Base-by-base conservation (phyloP, 1,139 yeast species). In the Pichia terricola region DNA sequence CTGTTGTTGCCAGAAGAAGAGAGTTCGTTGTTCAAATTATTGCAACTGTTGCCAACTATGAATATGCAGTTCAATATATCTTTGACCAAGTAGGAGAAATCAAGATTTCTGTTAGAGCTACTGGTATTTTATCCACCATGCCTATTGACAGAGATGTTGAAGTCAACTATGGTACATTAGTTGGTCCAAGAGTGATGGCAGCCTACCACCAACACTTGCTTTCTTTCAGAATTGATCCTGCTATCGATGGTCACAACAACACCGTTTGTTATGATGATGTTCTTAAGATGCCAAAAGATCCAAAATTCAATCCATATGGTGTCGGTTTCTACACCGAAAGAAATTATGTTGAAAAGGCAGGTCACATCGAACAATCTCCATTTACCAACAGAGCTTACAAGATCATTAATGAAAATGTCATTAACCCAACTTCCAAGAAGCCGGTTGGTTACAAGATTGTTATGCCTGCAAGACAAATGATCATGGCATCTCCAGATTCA, bases 31-130 rank as follows among this genome's bases (percentile, higher is more conserved):
- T 86, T 51, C 95, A 86, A 69, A 81, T 89, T 47, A 81, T 86
- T 59, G 86, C 94, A 39, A 86, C 95, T 38, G 95, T 86, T 49
- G 94, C 94, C 48, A 86, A 86, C 70, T 86, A 86, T 68, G 95
- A 86, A 68, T 86, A 86, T 69, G 76, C 83, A 53, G 66, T 85
- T 59, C 84, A 84, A 63, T 69, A 81, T 63, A 79, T 83, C 61
- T 80, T 86, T 55, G 86, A 81, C 58, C 88, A 79, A 65, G 94
- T 83, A 53, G 95, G 94, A 54, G 80, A 83, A 42, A 79, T 86
- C 57, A 82, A 81, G 55, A 80, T 85, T 51, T 94, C 85, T 64
- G 80, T 84, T 52, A 77, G 94, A 67, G 95, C 95, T 50, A 85
- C 95, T 45, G 95, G 95, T 71, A 83, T 86, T 54, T 68, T 81